Conservation (phyloP, 129 eudicot species). For the Erigeron canadensis region DNA sequence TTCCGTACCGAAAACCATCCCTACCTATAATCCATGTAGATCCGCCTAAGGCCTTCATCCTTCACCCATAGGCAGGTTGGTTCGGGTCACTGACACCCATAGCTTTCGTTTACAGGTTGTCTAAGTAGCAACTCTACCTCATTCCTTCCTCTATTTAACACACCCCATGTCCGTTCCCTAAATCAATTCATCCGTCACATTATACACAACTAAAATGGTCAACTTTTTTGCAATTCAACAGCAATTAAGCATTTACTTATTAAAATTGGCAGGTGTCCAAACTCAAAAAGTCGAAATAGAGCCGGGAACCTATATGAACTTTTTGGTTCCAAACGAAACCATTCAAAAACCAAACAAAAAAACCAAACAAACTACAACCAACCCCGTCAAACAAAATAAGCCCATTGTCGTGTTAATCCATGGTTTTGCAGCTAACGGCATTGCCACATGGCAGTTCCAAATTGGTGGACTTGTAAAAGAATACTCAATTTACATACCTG, state of each 20-base stretch:
- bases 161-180: no score
- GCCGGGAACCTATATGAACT: slow-evolving; percentile 72
- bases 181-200: no score
- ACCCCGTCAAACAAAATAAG: slow-evolving; percentile 39
- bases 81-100: no score
- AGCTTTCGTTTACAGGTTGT: no score
- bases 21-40: no score
- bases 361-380: slow-evolving; percentile 16
- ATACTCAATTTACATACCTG: slow-evolving; percentile 81
- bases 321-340: slow-evolving; percentile 77
- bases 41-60: no score
- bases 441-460: slow-evolving; percentile 92
- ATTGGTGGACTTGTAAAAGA: slow-evolving; percentile 56
- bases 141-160: no score
- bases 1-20: no score
- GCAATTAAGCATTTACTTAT: slow-evolving; percentile 51
- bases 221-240: slow-evolving; percentile 66
- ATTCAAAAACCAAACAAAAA: slow-evolving; percentile 42
- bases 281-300: slow-evolving; percentile 56
- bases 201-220: slow-evolving; percentile 49
- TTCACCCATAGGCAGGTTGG: no score
- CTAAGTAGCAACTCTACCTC: no score
- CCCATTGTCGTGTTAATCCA: slow-evolving; percentile 78
- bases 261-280: slow-evolving; percentile 77
- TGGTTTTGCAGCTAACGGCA: slow-evolving; percentile 88